Evolutionary conservation across 2,329 filamentous ascomycete genomes (phyloP).

Genomic region (Pseudogymnoascus sp.): DNA sequence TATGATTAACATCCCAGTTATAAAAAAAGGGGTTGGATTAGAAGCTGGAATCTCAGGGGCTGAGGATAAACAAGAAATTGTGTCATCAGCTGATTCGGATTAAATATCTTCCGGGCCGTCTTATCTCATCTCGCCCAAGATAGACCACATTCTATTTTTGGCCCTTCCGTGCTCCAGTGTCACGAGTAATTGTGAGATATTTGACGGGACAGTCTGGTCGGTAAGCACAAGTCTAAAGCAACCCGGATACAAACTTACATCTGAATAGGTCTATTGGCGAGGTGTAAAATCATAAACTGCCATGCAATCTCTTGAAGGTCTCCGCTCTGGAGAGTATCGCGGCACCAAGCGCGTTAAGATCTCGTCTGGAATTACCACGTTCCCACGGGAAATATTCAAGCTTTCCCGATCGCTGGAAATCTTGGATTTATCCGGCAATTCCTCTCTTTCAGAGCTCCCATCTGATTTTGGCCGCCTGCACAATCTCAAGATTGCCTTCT

Average conservation of each 20-base stretch:
- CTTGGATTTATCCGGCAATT: conserved; percentile 41
- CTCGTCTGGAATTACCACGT: conserved; percentile 22
- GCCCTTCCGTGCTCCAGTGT: background rate
- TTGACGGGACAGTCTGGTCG: background rate
- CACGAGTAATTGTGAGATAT: conserved; percentile 5
- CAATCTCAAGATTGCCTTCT: conserved; percentile 39
- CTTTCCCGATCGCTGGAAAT: conserved; percentile 37
- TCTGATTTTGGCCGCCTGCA: conserved; percentile 33
- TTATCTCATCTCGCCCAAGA: background rate
- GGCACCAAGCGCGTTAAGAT: conserved; percentile 25
- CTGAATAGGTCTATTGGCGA: background rate
- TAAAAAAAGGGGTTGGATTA: background rate
- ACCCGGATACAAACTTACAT: conserved; percentile 2
- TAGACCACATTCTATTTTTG: conserved; percentile 5
- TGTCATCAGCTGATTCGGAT: background rate
- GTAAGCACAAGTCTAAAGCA: background rate
- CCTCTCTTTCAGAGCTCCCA: conserved; percentile 36
- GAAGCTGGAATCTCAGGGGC: background rate
- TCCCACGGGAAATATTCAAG: conserved; percentile 36
- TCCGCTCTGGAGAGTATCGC: conserved; percentile 21
- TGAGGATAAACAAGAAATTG: background rate
- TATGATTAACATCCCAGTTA: background rate
- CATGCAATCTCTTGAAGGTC: conserved; percentile 15
- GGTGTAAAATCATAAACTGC: background rate
- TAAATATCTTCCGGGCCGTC: background rate